Evolutionary conservation across 306 rosid genomes (phyloP), one percentile per base, ranked within the genome.

Genomic region (Trifolium subterraneum): DNA sequence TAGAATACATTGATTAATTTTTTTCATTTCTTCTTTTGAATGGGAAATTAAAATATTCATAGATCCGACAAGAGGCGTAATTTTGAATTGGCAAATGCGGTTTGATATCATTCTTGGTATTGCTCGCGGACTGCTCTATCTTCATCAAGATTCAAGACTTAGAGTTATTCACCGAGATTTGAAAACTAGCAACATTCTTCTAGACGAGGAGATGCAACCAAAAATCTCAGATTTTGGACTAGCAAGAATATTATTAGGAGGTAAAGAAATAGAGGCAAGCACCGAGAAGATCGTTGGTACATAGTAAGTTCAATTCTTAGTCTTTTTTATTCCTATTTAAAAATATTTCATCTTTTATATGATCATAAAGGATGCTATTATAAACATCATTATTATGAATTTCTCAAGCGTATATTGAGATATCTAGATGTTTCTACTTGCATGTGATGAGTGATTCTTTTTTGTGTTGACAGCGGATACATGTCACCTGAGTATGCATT

Each of bases 81-180:
- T 61, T 63, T 20, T 64, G 55, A 5, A 73, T 48, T 73, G 88
- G 86, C 51, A 62, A 11, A 55, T 47, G 14, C 71, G 83, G 1
- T 64, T 78, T 36, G 75, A 64, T 20, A 84, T 86, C 0, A 76
- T 80, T 18, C 12, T 73, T 3, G 83, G 73, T 29, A 36, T 72
- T 10, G 78, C 58, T 7, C 23, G 58, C 18, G 58, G 58, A 7
- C 25, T 51, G 1, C 58, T 51, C 58, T 51, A 51, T 51, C 58
- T 51, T 51, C 58, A 51, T 51, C 58, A 51, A 51, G 58, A 51
- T 9, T 51, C 23, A 0, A 51, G 58, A 8, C 25, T 51, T 16
- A 16, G 23, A 51, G 58, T 51, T 51, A 51, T 16, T 51, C 58
- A 51, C 15, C 58, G 11, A 18, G 58, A 51, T 51, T 51, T 51